Conservation (phyloP, 306 rosid species). For the Dalbergia oliveri region DNA sequence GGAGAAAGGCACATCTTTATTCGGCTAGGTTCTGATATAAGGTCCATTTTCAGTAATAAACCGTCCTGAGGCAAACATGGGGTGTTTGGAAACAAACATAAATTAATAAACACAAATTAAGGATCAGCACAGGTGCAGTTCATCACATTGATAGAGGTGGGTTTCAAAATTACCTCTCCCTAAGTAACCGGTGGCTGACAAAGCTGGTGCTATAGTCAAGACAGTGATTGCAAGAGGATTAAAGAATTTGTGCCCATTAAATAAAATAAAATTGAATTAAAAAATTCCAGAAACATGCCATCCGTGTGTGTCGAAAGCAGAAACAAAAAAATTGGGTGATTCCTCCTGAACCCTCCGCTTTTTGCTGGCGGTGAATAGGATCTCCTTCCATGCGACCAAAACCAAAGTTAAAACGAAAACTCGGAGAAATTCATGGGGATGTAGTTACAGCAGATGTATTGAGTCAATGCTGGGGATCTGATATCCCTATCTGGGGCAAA, state of each 20-base stretch:
- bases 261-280: conserved; percentile 8
- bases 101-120: conserved; percentile 8
- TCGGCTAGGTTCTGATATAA: background rate
- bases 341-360: conserved; percentile 40
- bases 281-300: background rate
- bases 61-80: background rate
- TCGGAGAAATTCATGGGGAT: conserved; percentile 41
- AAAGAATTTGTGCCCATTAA: conserved; percentile 18
- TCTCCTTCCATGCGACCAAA: conserved; percentile 32
- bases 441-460: conserved; percentile 36
- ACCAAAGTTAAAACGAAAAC: conserved; percentile 39
- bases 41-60: conserved; percentile 17
- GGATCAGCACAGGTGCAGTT: conserved; percentile 25
- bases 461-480: conserved; percentile 49
- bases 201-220: conserved; percentile 36
- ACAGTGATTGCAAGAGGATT: conserved; percentile 26
- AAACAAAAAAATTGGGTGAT: conserved; percentile 27
- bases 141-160: conserved; percentile 28
- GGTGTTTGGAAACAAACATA: conserved; percentile 7
- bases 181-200: conserved; percentile 51
- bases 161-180: conserved; percentile 34
- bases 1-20: background rate
- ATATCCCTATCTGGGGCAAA: conserved; percentile 34
- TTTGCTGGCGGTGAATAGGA: conserved; percentile 26
- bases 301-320: conserved; percentile 9